Evolutionary conservation across 148 eudicot species (phyloP), one percentile per base, ranked within the genome.

Genomic region (Spergularia marina): DNA sequence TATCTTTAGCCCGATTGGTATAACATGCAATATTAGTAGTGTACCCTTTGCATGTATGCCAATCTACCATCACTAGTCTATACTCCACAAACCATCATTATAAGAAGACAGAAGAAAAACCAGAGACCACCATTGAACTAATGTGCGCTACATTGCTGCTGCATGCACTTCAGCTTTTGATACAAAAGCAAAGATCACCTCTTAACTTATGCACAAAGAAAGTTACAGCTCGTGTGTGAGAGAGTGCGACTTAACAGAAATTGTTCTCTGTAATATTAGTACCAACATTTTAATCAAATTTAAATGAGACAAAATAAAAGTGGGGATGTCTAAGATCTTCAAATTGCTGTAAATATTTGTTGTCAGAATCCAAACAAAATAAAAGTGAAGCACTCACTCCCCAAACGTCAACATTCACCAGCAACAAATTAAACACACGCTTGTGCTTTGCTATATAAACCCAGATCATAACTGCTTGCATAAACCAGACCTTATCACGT

Each of bases 181-280:
- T 47, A 21, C 15, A 41, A 54, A 40, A 44, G 49, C 49, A 44
- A 44, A 44, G 49, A 6, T 44, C 49, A 44, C 10, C 68, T n/a
- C 9, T 16, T 57, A 68, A 21, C 21, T n/a, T 36, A 55, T 71
- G 36, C 52, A 70, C 7, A 72, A 21, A 20, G 67, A 72, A 73
- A 30, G 58, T 25, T 25, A 73, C 77, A 72, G 65, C 51, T 78
- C 81, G 58, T 65, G 81, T 40, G 53, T 59, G 55, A 20, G 59
- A 78, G 81, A 79, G 73, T 57, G 81, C 51, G 81, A 79, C 81
- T 60, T 23, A 18, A n/a, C 73, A 66, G 14, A 18, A 21, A 30
- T 34, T 17, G 65, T 51, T 67, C 68, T 79, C 77, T 53, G 60
- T 66, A 60, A 68, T 36, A 41, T 61, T 61, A 60, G 60, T 62